These are phyloP conservation scores for Trypanosoma lewisi DNA, from an alignment of 208 protist species.

Conservation along the genomic window DNA sequence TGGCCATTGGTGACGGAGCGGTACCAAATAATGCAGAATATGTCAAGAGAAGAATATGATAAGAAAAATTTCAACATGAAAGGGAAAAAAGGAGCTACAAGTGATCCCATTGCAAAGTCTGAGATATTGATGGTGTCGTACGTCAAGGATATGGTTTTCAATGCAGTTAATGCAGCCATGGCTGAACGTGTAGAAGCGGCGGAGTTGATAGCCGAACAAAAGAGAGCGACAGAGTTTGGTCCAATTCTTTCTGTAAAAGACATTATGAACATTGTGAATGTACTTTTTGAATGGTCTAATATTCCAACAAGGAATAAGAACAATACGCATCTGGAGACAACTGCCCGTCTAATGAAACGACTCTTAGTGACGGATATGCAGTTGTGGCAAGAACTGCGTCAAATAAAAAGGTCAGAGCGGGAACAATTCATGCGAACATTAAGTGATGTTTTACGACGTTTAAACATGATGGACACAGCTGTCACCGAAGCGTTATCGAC, in stretches of 20 bases:
- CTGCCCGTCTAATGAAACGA: slow-evolving; percentile 44
- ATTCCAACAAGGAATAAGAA: slow-evolving; percentile 7
- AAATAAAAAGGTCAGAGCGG: slow-evolving; percentile 26
- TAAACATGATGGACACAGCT: slow-evolving; percentile 38
- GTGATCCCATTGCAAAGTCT: slow-evolving; percentile 19
- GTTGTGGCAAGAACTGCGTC: slow-evolving; percentile 50
- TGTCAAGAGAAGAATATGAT: background rate
- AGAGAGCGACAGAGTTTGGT: background rate
- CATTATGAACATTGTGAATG: slow-evolving; percentile 24
- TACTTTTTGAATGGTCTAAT: slow-evolving; percentile 27
- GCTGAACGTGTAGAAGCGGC: slow-evolving; percentile 15
- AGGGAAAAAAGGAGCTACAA: background rate
- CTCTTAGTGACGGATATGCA: slow-evolving; percentile 51
- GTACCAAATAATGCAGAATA: slow-evolving; percentile 8
- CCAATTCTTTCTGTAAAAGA: slow-evolving; percentile 11
- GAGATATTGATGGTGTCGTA: slow-evolving; percentile 20
- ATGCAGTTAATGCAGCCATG: slow-evolving; percentile 19
- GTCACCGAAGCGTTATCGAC: slow-evolving; percentile 28
- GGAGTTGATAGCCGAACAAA: background rate
- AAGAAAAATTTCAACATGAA: background rate
- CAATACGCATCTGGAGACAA: slow-evolving; percentile 21
- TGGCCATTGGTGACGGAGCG: slow-evolving; percentile 36
- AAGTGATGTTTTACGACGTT: slow-evolving; percentile 42
- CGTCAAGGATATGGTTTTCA: slow-evolving; percentile 25
- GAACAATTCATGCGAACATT: slow-evolving; percentile 39